phyloP scores from a whole-genome alignment of 495 filamentous ascomycete species.

The Apodospora peruviana region DNA sequence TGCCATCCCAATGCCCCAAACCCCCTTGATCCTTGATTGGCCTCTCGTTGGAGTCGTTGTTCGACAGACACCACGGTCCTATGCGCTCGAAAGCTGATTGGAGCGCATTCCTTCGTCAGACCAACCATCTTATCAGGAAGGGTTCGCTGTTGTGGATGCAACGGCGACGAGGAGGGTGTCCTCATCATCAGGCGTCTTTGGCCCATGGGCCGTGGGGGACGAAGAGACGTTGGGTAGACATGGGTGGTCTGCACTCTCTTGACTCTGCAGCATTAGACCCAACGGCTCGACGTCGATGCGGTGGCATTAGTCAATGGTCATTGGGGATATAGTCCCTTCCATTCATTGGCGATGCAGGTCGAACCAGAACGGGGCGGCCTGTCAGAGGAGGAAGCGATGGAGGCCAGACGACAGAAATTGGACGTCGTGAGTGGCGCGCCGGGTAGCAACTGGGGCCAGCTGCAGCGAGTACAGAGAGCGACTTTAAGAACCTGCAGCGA shows the following conservation, averaged over 20 bases:
- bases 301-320: slow-evolving; percentile 18
- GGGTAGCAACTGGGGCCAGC: slow-evolving; percentile 4
- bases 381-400: slow-evolving; percentile 13
- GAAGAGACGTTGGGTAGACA: slow-evolving; percentile 25
- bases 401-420: slow-evolving; percentile 13
- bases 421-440: not conserved
- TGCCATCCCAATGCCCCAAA: slow-evolving; percentile 16
- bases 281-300: slow-evolving; percentile 17
- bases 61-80: slow-evolving; percentile 14
- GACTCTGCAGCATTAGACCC: slow-evolving; percentile 16
- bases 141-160: slow-evolving; percentile 10
- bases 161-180: slow-evolving; percentile 14
- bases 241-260: no score
- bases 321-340: slow-evolving; percentile 5
- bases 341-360: slow-evolving; percentile 8
- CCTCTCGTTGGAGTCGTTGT: not conserved
- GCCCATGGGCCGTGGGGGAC: slow-evolving; percentile 6
- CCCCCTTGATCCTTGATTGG: not conserved
- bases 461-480: slow-evolving; percentile 3
- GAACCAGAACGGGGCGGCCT: slow-evolving; percentile 24
- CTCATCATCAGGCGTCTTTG: slow-evolving; percentile 23
- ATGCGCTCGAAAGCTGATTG: slow-evolving; percentile 23
- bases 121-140: slow-evolving; percentile 13
- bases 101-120: not conserved
- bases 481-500: slow-evolving; percentile 13